Evolutionary conservation across 768 basidiomycete species (phyloP).

Genomic region (Hypsizygus marmoreus): DNA sequence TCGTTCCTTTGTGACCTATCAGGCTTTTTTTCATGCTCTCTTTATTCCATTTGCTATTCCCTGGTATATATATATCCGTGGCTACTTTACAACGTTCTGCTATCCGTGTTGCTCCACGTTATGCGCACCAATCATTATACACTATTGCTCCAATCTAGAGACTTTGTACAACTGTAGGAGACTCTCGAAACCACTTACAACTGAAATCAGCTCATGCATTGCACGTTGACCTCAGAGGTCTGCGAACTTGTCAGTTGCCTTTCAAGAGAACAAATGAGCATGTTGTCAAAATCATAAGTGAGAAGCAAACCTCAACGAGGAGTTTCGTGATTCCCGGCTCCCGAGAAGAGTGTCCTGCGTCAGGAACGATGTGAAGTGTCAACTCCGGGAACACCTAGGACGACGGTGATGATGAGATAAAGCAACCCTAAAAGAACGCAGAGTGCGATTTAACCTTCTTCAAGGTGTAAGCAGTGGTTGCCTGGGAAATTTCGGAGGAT

Average conservation of each 20-base stretch:
- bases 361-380: constrained; percentile 74
- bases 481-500: constrained; percentile 35
- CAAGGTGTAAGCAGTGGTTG: constrained; percentile 77
- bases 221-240: too few species aligned
- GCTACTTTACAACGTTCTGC: constrained; percentile 6
- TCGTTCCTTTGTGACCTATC: constrained; percentile 5
- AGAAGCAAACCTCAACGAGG: constrained; percentile 63
- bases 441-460: constrained; percentile 55
- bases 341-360: constrained; percentile 85
- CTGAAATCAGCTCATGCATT: too few species aligned
- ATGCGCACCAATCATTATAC: constrained; percentile 3
- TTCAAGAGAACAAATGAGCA: neutral
- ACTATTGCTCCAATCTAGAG: constrained; percentile 7
- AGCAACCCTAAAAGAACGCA: neutral
- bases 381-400: constrained; percentile 72
- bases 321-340: constrained; percentile 71
- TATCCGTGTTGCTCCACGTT: constrained; percentile 2
- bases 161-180: constrained; percentile 5
- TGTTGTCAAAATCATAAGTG: neutral
- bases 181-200: neutral
- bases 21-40: constrained; percentile 6
- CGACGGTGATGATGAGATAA: neutral
- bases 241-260: constrained; percentile 48
- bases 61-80: constrained; percentile 6
- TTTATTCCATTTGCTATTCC: constrained; percentile 12